Evolutionary conservation across 73 alveolate species (phyloP), one percentile per base, ranked within the genome.

Genomic region (Paramecium primaurelia): DNA sequence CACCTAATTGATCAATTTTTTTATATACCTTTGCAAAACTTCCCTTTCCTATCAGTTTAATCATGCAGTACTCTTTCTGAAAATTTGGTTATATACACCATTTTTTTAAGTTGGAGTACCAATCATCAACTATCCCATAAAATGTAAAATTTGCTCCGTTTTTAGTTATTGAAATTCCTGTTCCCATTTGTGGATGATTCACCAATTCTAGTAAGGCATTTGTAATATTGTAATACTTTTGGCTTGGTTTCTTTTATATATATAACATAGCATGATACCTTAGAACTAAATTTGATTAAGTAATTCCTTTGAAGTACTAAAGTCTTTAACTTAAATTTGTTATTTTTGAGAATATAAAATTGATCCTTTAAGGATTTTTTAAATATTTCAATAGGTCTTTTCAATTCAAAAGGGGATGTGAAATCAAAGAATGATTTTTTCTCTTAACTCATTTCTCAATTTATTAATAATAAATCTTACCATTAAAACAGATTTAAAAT

Each of bases 1-100:
- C 20, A 80, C 91, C 91, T 80, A 45, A 80, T 20, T 18, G 49
- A 40, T 28, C 22, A 14, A 42, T 40, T 20, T 20, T 25, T 20
- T 37, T 34, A 4, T 18, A 6, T 80, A 89, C 94, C 36, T 83
- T 77, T 0, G 92, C 94, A 89, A 89, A 89, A 18, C 75, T 89
- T 20, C 94, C 94, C 45, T 89, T 89, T 32, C 94, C 94, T 22
- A 89, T 44, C 8, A 71, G 32, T 69, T 89, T 89, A 12, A 89
- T 44, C 54, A 83, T 54, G 36, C 80, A 89, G 54, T 89, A 89
- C 86, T 87, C 87, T 28, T 68, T 60, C 69, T 34, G 38, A 68
- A 87, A 87, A n/a, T 73, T 59, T 12, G 89, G 54, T 51, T 64
- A 64, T 1, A 87, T 40, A 18, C 93, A 59, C 88, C 86, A 87